Base-by-base conservation (phyloP, 2,329 filamentous ascomycete genomes). In the Monosporascus sp. region DNA sequence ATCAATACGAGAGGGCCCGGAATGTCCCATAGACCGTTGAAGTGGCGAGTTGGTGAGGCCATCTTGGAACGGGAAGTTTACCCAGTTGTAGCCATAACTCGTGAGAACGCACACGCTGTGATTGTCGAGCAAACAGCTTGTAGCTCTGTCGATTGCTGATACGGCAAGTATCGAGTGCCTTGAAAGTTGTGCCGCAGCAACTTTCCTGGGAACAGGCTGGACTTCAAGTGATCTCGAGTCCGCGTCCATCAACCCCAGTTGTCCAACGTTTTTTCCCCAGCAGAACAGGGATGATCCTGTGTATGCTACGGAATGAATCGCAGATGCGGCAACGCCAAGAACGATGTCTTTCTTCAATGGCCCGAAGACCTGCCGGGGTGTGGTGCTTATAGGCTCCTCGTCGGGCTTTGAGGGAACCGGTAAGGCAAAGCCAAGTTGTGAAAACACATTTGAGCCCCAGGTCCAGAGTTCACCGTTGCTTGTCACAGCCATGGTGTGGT, bases 191-290 rank as follows among this genome's bases (percentile, higher is more conserved):
- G 91, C 94, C 0, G 91, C 90, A 0, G 91, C 92, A 44, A 99
- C 92, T 65, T 88, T 93, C 47, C 94, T 84, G 24, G 94, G 94
- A 1, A 83, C 85, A 20, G 81, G 74, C 65, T 97, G 94, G n/a
- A 87, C 75, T 61, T 94, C 89, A 5, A 97, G 79, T 0, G 91
- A 97, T 46, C 92, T 85, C 26, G 94, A 95, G 71, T 97, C 93
- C 0, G 94, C 93, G 68, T 97, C 94, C 74, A 97, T 91, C 51
- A 99, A 79, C 5, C 91, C 94, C 47, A 99, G 80, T 68, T 99
- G 94, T 2, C 94, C 94, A 61, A 91, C 85, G 63, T 97, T 99
- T 64, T 94, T 95, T 22, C 94, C 94, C 79, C 96, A 99, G 2
- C 91, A 96, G 67, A 89, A 99, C 1, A 99, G 74, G 1, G 90